Evolutionary conservation across 1,284 basidiomycete species (phyloP).

Genomic region (Cystobasidiaceae sp.): DNA sequence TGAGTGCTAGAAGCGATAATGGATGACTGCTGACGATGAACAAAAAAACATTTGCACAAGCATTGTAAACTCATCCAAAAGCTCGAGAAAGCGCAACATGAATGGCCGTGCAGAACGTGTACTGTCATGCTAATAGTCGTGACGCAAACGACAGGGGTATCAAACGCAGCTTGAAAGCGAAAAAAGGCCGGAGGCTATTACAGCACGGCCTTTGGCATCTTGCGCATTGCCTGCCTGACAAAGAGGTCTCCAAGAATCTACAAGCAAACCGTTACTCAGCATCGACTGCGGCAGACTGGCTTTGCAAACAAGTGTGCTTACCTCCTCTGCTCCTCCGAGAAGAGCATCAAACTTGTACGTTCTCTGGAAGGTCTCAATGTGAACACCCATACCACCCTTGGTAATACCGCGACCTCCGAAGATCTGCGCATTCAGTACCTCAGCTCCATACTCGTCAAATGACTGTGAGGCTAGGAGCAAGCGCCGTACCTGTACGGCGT

Average conservation of each 20-base stretch:
- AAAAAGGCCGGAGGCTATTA: background rate
- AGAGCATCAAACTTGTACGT: slow-evolving; percentile 31
- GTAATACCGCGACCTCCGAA: slow-evolving; percentile 76
- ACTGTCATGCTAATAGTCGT: no score
- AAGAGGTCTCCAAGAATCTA: slow-evolving; percentile 1
- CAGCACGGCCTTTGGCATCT: slow-evolving; percentile 11
- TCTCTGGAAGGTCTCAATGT: slow-evolving; percentile 54
- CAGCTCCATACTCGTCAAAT: background rate
- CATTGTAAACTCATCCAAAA: no score
- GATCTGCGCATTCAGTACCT: slow-evolving; percentile 45
- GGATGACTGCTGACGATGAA: no score
- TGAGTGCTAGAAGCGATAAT: no score
- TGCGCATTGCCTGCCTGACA: slow-evolving; percentile 8
- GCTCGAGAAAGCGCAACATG: no score
- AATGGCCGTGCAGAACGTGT: no score
- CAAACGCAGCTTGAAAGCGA: background rate
- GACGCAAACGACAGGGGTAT: no score
- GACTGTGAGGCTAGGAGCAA: background rate
- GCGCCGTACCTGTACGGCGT: slow-evolving; percentile 63
- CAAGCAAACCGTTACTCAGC: background rate
- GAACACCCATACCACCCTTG: slow-evolving; percentile 63
- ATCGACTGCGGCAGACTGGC: background rate
- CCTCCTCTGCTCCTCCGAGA: slow-evolving; percentile 28
- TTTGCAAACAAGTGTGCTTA: background rate
- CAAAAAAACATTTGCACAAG: no score